Evolutionary conservation across 192 early-diverging fungal species (phyloP), one percentile per base, ranked within the genome.

Genomic region (Entophlyctis luteolus): DNA sequence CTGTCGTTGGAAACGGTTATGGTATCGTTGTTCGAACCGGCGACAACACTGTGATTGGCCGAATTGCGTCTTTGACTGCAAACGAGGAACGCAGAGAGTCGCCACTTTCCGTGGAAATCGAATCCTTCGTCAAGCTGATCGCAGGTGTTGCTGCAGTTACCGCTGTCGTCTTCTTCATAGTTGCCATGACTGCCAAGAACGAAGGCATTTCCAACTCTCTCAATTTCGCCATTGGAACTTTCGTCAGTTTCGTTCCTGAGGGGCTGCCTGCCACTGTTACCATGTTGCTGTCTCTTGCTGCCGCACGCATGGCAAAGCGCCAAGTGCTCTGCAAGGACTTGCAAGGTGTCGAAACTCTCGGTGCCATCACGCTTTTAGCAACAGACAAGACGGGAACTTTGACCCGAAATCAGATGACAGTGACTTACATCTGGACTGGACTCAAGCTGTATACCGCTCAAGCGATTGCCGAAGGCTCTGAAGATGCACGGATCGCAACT

Each of bases 361-460:
- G 8, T 42, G 8, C 8, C n/a, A 8, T 42, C n/a, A 45, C 10
- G 6, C 47, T 75, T 49, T 85, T 84, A 34, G 83, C 92, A 47
- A 72, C 93, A 23, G 82, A 86, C 31, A 92, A 92, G 71, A 85
- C 87, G 25, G 76, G 93, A n/a, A 83, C 87, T 31, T 88, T 88
- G 0, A 86, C 93, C 58, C 91, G 93, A 78, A 92, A 91, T 0
- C 80, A 93, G 20, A 92, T 91, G 23, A 86, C 86, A 49, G 85
- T 92, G 53, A 82, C 72, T 54, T 83, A 89, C 4, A 49, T 86
- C 28, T 84, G 82, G 68, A 91, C 88, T 47, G 92, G 93, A 70
- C 93, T 93, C 77, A 93, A 91, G 18, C 92, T 91, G 0, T 93
- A 91, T 6, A 71, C 93, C 42, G 93, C 93, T 14, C 81, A 86